Conservation (phyloP, 108 stramenopile genomes). For the Nitzschia sp. region DNA sequence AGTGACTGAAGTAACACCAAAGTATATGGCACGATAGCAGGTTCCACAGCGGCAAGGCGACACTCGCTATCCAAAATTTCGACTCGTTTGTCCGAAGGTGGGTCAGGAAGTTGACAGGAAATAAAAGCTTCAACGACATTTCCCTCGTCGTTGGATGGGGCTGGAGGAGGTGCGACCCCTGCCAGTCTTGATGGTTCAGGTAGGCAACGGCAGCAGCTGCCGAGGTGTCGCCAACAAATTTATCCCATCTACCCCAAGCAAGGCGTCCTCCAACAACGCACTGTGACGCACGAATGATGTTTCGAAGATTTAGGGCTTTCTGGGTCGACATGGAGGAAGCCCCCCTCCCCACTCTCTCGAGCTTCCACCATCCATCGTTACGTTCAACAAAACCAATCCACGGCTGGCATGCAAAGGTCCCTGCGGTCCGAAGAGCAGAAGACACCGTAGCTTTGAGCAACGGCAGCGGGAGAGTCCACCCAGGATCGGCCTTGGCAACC, state of each 20-base stretch:
- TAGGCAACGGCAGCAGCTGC: constrained; percentile 1
- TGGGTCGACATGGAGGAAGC: background rate
- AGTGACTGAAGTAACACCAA: constrained; percentile 4
- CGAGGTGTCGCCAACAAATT: background rate
- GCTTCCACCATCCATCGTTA: background rate
- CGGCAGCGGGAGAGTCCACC: background rate
- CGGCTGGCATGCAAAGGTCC: background rate
- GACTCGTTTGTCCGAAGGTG: background rate
- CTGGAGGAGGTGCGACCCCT: constrained; percentile 2
- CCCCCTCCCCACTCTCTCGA: background rate
- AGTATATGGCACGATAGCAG: constrained; percentile 1
- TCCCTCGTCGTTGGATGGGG: background rate
- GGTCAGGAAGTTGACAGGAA: no score
- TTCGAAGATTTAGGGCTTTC: background rate
- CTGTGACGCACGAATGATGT: background rate
- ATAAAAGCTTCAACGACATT: background rate
- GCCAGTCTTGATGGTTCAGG: constrained; percentile 2
- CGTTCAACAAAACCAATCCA: constrained; percentile 7
- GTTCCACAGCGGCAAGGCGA: background rate
- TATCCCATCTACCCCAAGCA: constrained; percentile 8
- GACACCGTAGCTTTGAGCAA: background rate
- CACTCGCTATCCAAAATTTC: background rate
- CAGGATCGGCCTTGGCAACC: constrained; percentile 8
- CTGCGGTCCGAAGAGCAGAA: background rate
- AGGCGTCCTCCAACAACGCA: constrained; percentile 1